Conservation (phyloP, 2,329 filamentous ascomycete genomes). For the Microascus cirrosus region DNA sequence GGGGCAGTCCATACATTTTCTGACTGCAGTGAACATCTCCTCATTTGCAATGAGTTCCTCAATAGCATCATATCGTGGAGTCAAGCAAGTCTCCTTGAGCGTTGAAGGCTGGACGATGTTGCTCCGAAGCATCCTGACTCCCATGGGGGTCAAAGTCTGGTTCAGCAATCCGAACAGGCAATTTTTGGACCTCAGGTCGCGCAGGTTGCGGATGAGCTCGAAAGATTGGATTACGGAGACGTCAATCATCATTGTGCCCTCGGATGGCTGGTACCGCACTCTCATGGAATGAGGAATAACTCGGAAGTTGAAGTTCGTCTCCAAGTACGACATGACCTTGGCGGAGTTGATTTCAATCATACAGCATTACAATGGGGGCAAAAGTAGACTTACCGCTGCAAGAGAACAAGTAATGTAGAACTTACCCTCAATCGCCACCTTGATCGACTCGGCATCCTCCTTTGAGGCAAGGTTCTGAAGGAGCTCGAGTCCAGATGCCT, state of each 20-base stretch:
- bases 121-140: slow-evolving; percentile 67
- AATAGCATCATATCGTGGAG: slow-evolving; percentile 67
- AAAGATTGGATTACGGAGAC: slow-evolving; percentile 76
- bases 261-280: slow-evolving; percentile 76
- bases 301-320: slow-evolving; percentile 53
- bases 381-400: slow-evolving; percentile 54
- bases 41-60: slow-evolving; percentile 74
- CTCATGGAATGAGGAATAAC: slow-evolving; percentile 74
- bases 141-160: slow-evolving; percentile 80
- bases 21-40: slow-evolving; percentile 70
- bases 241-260: slow-evolving; percentile 94
- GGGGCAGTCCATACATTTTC: slow-evolving; percentile 41
- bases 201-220: slow-evolving; percentile 81
- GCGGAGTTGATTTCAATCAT: not conserved
- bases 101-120: slow-evolving; percentile 87
- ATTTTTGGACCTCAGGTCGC: slow-evolving; percentile 65
- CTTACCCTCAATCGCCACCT: slow-evolving; percentile 68
- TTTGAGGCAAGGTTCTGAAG: slow-evolving; percentile 69
- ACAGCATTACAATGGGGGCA: not conserved
- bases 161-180: slow-evolving; percentile 81
- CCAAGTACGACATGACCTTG: slow-evolving; percentile 73
- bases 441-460: slow-evolving; percentile 71
- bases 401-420: slow-evolving; percentile 80
- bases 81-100: slow-evolving; percentile 50
- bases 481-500: slow-evolving; percentile 63